Percentiles rank a stretch among this genome's conserved stretches.
Conservation (phyloP, 164 flowering plant species). For the Chimonanthus praecox region DNA sequence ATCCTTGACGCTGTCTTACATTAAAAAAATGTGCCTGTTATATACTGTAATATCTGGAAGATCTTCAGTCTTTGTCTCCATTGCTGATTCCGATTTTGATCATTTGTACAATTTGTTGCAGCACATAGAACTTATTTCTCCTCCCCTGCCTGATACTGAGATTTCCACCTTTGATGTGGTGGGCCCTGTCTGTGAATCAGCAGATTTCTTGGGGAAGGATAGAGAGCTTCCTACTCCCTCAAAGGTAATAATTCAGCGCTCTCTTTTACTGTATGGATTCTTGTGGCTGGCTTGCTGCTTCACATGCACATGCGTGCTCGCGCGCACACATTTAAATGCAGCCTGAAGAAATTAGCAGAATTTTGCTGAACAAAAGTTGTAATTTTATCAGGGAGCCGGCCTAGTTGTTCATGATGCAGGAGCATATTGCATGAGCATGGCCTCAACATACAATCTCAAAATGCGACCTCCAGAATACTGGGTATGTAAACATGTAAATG, state of each 20-base stretch:
- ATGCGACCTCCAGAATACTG: conserved; percentile 99
- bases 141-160: conserved; percentile 55
- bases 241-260: conserved; percentile 33
- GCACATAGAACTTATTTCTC: conserved; percentile 95
- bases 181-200: conserved; percentile 97
- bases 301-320: too few species aligned
- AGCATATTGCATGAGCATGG: conserved; percentile 99
- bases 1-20: not conserved
- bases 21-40: too few species aligned
- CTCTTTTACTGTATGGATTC: not conserved
- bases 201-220: conserved; percentile 96
- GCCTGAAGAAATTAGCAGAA: not conserved
- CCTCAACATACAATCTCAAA: conserved; percentile 98
- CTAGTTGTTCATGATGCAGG: conserved; percentile 99
- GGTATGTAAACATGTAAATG: conserved; percentile 39
- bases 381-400: conserved; percentile 69
- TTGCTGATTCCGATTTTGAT: not conserved
- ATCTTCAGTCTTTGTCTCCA: not conserved
- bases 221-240: conserved; percentile 86
- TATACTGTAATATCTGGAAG: not conserved
- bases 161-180: conserved; percentile 85
- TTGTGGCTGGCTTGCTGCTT: not conserved
- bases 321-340: too few species aligned
- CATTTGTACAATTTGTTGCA: conserved; percentile 23
- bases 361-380: conserved; percentile 7